These are phyloP conservation scores for Rehmannia glutinosa DNA, from an alignment of 257 asterid species.

Conservation along the genomic window DNA sequence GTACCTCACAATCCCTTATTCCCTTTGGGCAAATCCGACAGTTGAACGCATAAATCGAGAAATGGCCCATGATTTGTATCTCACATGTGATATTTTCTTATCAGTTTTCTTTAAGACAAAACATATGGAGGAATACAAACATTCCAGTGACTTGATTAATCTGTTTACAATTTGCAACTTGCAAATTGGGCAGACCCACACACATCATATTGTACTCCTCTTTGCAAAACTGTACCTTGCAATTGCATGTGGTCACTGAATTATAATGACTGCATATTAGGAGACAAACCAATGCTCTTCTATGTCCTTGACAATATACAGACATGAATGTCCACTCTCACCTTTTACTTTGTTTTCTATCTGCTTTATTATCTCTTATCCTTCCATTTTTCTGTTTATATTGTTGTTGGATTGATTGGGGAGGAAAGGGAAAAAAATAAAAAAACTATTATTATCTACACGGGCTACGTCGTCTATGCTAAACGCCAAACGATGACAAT, in stretches of 20 bases:
- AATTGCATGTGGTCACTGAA: constrained; percentile 28
- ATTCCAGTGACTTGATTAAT: not conserved
- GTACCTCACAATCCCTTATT: too few species aligned
- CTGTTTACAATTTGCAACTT: constrained; percentile 16
- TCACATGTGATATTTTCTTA: too few species aligned
- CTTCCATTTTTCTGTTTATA: not conserved
- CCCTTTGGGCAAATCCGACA: too few species aligned
- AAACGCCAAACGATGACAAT: too few species aligned
- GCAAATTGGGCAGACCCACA: constrained; percentile 23
- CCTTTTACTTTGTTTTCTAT: constrained; percentile 1
- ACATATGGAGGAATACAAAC: too few species aligned
- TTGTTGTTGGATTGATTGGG: not conserved
- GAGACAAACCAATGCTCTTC: constrained; percentile 26
- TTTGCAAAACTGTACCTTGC: not conserved
- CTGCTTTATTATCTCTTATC: not conserved
- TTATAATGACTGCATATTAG: constrained; percentile 21
- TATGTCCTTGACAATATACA: constrained; percentile 1
- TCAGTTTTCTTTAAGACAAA: too few species aligned
- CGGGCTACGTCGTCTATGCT: too few species aligned
- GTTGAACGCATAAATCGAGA: too few species aligned
- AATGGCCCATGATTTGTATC: too few species aligned
- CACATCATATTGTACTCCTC: constrained; percentile 14
- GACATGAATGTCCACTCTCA: constrained; percentile 19
- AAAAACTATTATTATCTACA: too few species aligned
- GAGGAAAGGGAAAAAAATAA: not conserved